Evolutionary conservation across 2,329 filamentous ascomycete species (phyloP).

Genomic region (Beauveria pseudobassiana): DNA sequence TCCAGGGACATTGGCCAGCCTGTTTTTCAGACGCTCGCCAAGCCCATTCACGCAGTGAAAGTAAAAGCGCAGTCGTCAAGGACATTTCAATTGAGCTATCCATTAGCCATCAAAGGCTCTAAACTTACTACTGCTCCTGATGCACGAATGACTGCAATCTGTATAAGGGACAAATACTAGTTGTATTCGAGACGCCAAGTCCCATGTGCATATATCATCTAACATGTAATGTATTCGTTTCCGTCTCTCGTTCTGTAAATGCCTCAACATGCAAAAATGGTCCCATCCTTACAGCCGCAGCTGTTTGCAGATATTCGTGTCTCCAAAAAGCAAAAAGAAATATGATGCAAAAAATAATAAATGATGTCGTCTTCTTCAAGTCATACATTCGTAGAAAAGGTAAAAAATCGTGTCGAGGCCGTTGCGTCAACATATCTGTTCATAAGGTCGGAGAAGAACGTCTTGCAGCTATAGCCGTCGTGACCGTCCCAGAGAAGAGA

Average conservation of each 20-base stretch:
- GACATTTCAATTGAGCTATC: background rate
- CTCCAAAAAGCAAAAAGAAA: slow-evolving; percentile 19
- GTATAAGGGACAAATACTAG: background rate
- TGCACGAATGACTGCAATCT: background rate
- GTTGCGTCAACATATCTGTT: slow-evolving; percentile 26
- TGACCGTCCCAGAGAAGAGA: slow-evolving; percentile 24
- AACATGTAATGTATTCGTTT: slow-evolving; percentile 7
- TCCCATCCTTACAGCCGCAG: slow-evolving; percentile 2
- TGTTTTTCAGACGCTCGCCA: background rate
- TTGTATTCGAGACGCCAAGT: background rate
- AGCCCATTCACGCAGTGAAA: background rate
- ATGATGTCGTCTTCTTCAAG: slow-evolving; percentile 27
- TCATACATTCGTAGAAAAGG: slow-evolving; percentile 33
- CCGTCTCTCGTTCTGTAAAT: slow-evolving; percentile 9
- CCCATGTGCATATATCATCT: slow-evolving; percentile 4
- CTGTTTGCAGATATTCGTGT: background rate
- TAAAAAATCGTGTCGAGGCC: slow-evolving; percentile 30
- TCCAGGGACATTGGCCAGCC: too few species aligned
- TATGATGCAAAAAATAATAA: slow-evolving; percentile 10
- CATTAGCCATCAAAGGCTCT: background rate
- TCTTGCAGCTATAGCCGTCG: slow-evolving; percentile 22
- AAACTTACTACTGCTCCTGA: background rate
- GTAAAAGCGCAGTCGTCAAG: background rate
- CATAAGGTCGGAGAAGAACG: slow-evolving; percentile 22
- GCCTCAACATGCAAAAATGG: slow-evolving; percentile 1